Conservation (phyloP, 441 rosid genomes). For the Corymbia citriodora region DNA sequence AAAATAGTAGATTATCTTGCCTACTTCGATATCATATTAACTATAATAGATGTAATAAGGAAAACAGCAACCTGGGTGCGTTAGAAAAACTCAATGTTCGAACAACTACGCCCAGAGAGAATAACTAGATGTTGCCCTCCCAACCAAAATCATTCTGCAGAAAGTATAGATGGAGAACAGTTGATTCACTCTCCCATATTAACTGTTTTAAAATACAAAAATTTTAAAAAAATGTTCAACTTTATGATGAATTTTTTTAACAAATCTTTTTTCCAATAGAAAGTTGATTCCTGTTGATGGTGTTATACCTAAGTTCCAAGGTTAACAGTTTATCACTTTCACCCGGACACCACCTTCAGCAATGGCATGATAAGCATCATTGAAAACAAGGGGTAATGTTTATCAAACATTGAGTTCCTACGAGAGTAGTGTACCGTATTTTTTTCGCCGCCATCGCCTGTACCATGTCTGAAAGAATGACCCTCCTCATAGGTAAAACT, state of each 20-base stretch:
- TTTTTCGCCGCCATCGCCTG: neutral
- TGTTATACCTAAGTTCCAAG: neutral
- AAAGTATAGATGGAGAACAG: neutral
- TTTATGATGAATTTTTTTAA: neutral
- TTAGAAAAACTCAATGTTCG: neutral
- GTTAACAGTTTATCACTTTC: neutral
- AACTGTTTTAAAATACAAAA: neutral
- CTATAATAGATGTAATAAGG: neutral
- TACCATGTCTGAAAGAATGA: neutral
- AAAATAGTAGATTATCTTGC: neutral
- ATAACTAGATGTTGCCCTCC: neutral
- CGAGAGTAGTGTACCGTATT: neutral
- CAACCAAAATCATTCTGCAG: neutral
- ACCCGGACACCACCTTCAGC: neutral
- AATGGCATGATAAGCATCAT: neutral
- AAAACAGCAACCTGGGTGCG: neutral
- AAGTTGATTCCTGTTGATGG: neutral
- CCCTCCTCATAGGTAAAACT: neutral
- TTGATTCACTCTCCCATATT: too few relatives aligned
- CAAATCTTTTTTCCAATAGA: neutral
- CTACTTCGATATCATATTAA: neutral
- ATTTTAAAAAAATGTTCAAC: rapidly evolving
- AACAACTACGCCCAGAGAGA: neutral
- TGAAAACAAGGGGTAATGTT: neutral
- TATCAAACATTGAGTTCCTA: neutral